Evolutionary conservation across 2,329 filamentous ascomycete genomes (phyloP), one percentile per base, ranked within the genome.

Genomic region (Tolypocladium guangdongense): DNA sequence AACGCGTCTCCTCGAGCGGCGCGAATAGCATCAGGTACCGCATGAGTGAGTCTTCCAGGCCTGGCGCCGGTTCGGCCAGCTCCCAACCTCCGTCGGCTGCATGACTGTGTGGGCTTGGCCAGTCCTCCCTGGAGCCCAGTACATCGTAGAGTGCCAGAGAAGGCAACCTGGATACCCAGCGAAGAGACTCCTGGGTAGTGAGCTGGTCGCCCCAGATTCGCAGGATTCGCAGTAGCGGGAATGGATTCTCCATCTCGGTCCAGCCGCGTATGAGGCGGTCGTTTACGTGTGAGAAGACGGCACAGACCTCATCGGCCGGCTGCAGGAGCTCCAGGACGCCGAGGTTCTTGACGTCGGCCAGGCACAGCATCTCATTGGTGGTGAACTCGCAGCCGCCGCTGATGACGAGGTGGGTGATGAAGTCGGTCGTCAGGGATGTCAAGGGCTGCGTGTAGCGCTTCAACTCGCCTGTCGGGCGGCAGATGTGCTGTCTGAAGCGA

Each of bases 221-320:
- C 43, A 80, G 60, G 18, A 79, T 62, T 5, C 76, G 68, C 43
- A 80, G 66, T 4, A 71, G 46, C 0, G 76, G 75, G 37, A 81
- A 80, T 0, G 75, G 68, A 10, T 68, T 59, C 0, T 64, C 57
- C 37, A 64, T 64, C 47, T 71, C 66, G 0, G 70, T 68, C 75
- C 76, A 80, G 24, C 71, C 71, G 36, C 71, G 67, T 22, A 80
- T 53, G 3, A 80, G 64, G 7, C 73, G 66, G 56, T 80, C 76
- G 39, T 59, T 74, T 7, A 78, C 59, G 3, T 65, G 62, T 7
- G 71, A 71, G 35, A 72, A 72, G 30, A 56, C 52, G 30, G 55
- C 54, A 4, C 56, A 52, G 24, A 62, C 46, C 38, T 63, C 58
- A 32, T 68, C 66, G 1, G 60, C 57, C 1, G 71, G 70, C 55